Conservation (phyloP, 208 protist genomes). For the Porcisia deanei region DNA sequence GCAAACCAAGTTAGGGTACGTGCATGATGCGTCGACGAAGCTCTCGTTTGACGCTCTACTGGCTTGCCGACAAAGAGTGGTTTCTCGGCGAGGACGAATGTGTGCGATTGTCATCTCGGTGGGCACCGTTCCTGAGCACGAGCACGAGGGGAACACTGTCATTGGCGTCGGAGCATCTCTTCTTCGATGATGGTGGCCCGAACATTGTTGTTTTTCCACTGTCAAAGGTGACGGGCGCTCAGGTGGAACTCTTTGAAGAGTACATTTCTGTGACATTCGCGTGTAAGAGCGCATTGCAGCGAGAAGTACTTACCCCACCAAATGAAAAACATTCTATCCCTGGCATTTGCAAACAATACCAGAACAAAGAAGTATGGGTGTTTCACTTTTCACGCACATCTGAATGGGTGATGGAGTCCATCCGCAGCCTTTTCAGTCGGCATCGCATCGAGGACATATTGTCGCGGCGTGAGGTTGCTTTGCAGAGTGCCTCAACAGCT, state of each 20-base stretch:
- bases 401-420: conserved; percentile 18
- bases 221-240: background rate
- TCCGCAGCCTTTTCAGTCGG: conserved; percentile 18
- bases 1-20: background rate
- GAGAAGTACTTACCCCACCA: conserved; percentile 12
- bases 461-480: conserved; percentile 16
- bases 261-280: conserved; percentile 13
- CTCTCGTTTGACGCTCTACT: conserved; percentile 37
- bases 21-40: background rate
- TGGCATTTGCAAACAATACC: conserved; percentile 10
- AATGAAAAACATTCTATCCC: conserved; percentile 1
- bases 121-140: conserved; percentile 14
- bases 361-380: conserved; percentile 16
- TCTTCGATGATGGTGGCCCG: conserved; percentile 34
- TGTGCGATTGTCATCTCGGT: conserved; percentile 11
- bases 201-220: conserved; percentile 18
- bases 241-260: background rate
- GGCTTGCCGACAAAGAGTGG: conserved; percentile 33
- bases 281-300: conserved; percentile 9
- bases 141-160: conserved; percentile 16
- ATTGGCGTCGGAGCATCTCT: conserved; percentile 31
- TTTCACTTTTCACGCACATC: conserved; percentile 7
- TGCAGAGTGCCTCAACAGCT: conserved; percentile 11
- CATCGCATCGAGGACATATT: conserved; percentile 24
- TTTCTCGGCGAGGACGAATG: conserved; percentile 29